phyloP scores from a whole-genome alignment of 1,284 basidiomycete genomes.

The Rhodotorula sp. region DNA sequence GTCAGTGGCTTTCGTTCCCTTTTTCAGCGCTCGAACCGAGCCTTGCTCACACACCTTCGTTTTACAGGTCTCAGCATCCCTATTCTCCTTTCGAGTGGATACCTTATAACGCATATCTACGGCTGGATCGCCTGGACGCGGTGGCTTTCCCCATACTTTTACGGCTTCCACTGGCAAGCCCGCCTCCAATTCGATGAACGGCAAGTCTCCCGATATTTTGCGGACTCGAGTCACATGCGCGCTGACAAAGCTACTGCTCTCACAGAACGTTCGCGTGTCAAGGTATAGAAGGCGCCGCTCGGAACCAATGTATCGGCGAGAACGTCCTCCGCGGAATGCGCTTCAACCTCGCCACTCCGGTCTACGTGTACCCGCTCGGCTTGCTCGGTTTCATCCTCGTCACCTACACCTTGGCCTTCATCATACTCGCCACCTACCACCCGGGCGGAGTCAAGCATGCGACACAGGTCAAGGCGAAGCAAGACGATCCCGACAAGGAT shows the following conservation, averaged over 20 bases:
- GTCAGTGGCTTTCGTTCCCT: constrained; percentile 6
- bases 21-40: no score
- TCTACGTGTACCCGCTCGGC: constrained; percentile 52
- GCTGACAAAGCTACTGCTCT: background rate
- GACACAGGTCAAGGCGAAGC: background rate
- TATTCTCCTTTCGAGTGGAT: constrained; percentile 41
- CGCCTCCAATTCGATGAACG: constrained; percentile 50
- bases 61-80: constrained; percentile 48
- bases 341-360: constrained; percentile 47
- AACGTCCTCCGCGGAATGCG: constrained; percentile 52
- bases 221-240: background rate
- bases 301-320: constrained; percentile 52
- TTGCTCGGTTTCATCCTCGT: constrained; percentile 50
- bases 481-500: background rate
- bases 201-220: background rate
- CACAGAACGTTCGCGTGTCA: constrained; percentile 51
- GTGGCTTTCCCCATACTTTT: constrained; percentile 37
- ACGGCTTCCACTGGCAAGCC: constrained; percentile 50
- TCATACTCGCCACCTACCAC: constrained; percentile 49
- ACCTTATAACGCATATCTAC: constrained; percentile 51
- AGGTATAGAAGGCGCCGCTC: constrained; percentile 46
- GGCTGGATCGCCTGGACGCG: constrained; percentile 37
- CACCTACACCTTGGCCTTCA: constrained; percentile 48
- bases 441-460: constrained; percentile 54
- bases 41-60: constrained; percentile 29